Evolutionary conservation across 805 yeast genomes (phyloP).

Genomic region (Monosporozyma yasuniensis): DNA sequence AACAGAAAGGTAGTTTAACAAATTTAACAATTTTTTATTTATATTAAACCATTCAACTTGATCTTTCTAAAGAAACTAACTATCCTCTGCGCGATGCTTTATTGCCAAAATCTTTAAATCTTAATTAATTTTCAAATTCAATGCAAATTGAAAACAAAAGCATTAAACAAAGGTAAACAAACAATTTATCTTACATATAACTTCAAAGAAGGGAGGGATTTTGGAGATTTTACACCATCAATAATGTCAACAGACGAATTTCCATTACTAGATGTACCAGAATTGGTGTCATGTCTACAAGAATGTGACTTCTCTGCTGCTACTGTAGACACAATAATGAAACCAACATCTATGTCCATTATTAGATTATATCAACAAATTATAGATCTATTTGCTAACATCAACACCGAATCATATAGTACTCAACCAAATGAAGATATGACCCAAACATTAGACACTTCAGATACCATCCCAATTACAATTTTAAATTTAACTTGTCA

Average conservation of each 20-base stretch:
- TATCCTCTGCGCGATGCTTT: no score
- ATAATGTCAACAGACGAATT: conserved; percentile 37
- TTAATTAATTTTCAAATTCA: no score
- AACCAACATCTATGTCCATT: conserved; percentile 51
- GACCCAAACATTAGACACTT: not conserved
- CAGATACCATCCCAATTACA: conserved; percentile 10
- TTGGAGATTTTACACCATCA: not conserved
- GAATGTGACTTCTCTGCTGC: conserved; percentile 51
- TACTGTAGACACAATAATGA: conserved; percentile 47
- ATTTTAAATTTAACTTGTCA: conserved; percentile 42
- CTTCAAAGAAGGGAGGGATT: not conserved
- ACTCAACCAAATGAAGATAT: not conserved
- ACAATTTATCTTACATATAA: not conserved
- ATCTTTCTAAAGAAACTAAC: no score
- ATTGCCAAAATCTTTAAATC: not conserved
- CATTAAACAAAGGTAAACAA: not conserved
- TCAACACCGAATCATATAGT: conserved; percentile 30
- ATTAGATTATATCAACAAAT: conserved; percentile 50
- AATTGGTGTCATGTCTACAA: conserved; percentile 49
- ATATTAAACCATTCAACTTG: no score
- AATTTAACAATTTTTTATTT: no score
- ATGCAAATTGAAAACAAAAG: not conserved
- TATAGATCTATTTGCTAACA: conserved; percentile 50
- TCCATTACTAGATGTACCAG: conserved; percentile 53
- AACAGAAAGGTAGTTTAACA: no score